Percentiles rank a stretch among this genome's conserved stretches.
Evolutionary conservation across 129 eudicot genomes (phyloP).

Genomic region (Pittosporum tobira): DNA sequence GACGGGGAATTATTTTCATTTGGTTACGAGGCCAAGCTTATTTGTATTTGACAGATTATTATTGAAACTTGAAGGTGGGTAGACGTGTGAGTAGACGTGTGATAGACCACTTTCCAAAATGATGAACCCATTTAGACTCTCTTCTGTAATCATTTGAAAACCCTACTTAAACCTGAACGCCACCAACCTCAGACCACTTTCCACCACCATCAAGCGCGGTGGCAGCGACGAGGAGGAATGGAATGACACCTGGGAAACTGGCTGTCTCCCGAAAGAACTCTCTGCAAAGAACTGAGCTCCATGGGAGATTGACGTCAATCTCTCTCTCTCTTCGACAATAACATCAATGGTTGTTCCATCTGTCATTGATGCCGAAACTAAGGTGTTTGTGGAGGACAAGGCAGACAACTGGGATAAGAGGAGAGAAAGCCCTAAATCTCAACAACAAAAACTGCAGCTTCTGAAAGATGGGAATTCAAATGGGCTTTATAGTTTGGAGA

Average conservation of each 20-base stretch:
- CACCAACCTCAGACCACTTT: neutral
- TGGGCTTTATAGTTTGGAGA: conserved; percentile 64
- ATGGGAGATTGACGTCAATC: conserved; percentile 76
- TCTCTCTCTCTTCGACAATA: too few species aligned
- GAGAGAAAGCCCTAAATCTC: conserved; percentile 23
- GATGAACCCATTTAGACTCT: neutral
- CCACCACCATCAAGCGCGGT: conserved; percentile 16
- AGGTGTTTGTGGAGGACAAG: conserved; percentile 91
- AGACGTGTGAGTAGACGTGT: too few species aligned
- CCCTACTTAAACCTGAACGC: neutral
- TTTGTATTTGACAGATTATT: too few species aligned
- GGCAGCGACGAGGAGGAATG: conserved; percentile 54
- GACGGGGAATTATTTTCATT: too few species aligned
- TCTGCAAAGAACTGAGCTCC: conserved; percentile 54
- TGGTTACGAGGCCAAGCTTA: too few species aligned
- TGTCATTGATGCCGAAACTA: conserved; percentile 63
- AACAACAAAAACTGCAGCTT: conserved; percentile 13
- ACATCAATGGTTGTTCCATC: conserved; percentile 9
- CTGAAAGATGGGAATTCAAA: conserved; percentile 27
- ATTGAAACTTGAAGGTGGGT: too few species aligned
- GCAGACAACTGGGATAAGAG: conserved; percentile 86
- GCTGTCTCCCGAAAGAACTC: conserved; percentile 83
- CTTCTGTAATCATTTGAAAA: neutral
- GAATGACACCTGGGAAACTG: conserved; percentile 93
- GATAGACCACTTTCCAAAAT: neutral